Evolutionary conservation across 495 filamentous ascomycete species (phyloP).

Genomic region (Pyrenula massariospora): DNA sequence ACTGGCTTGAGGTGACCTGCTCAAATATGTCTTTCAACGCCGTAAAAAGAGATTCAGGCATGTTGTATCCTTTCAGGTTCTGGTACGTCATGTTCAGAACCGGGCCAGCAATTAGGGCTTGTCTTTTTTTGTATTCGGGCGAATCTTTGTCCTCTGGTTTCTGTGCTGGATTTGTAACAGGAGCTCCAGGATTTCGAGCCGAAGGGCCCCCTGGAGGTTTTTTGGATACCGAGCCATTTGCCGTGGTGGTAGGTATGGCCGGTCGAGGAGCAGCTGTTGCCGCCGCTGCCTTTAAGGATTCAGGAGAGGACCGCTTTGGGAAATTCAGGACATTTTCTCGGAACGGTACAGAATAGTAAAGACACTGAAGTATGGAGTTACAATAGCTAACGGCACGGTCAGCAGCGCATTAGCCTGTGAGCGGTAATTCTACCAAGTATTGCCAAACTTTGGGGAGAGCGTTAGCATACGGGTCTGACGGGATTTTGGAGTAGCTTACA

Average conservation of each 20-base stretch:
- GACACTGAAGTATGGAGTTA: slow-evolving; percentile 94
- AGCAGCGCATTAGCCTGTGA: slow-evolving; percentile 7
- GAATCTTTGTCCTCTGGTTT: slow-evolving; percentile 73
- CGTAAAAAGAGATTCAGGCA: slow-evolving; percentile 90
- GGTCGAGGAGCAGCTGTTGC: slow-evolving; percentile 7
- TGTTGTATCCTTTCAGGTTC: slow-evolving; percentile 70
- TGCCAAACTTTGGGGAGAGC: slow-evolving; percentile 60
- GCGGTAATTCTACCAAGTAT: slow-evolving; percentile 65
- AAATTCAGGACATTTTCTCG: slow-evolving; percentile 92
- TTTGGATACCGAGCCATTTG: slow-evolving; percentile 25
- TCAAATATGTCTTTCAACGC: slow-evolving; percentile 95
- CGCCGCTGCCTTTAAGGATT: slow-evolving; percentile 35
- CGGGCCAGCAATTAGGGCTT: slow-evolving; percentile 76
- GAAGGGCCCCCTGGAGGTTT: slow-evolving; percentile 32
- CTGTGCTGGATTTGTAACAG: slow-evolving; percentile 42
- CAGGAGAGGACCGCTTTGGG: slow-evolving; percentile 52
- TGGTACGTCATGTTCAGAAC: slow-evolving; percentile 72
- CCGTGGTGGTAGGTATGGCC: slow-evolving; percentile 28
- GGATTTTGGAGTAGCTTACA: slow-evolving; percentile 40
- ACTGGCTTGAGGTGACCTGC: slow-evolving; percentile 68
- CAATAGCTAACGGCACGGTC: slow-evolving; percentile 56
- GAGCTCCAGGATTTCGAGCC: slow-evolving; percentile 33
- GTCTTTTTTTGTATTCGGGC: slow-evolving; percentile 93
- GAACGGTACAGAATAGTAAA: slow-evolving; percentile 91
- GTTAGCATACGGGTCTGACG: slow-evolving; percentile 11